Conservation (phyloP, 495 filamentous ascomycete genomes). For the Friedmanniomyces endolithicus region DNA sequence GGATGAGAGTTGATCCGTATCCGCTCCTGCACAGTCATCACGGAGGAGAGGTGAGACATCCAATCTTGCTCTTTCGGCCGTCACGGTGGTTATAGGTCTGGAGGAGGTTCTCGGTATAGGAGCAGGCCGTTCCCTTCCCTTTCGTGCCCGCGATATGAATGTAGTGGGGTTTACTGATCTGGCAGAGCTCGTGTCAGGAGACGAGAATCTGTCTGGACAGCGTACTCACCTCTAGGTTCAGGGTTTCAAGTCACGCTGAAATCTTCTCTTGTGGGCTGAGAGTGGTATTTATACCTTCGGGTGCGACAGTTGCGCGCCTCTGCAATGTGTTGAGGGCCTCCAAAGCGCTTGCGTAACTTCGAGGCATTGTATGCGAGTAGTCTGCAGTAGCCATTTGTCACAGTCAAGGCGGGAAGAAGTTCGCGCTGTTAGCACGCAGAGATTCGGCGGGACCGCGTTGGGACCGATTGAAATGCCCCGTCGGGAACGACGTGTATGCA, state of each 20-base stretch:
- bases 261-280: neutral
- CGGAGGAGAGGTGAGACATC: slow-evolving; percentile 19
- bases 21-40: slow-evolving; percentile 7
- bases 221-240: neutral
- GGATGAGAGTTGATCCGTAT: slow-evolving; percentile 21
- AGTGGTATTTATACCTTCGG: neutral
- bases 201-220: neutral
- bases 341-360: neutral
- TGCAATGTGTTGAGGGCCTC: neutral
- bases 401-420: too few species aligned
- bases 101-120: slow-evolving; percentile 33
- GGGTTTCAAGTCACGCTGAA: neutral
- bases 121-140: slow-evolving; percentile 41
- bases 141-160: slow-evolving; percentile 40
- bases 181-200: neutral
- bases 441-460: too few species aligned
- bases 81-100: slow-evolving; percentile 21
- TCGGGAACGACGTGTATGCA: neutral
- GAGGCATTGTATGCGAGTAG: neutral
- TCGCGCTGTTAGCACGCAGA: too few species aligned
- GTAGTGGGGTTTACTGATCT: slow-evolving; percentile 23
- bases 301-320: neutral
- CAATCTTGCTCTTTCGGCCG: slow-evolving; percentile 14
- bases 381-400: neutral
- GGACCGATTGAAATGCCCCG: neutral